Base-by-base conservation (phyloP, 2,329 filamentous ascomycete species). In the Talaromyces rugulosus region DNA sequence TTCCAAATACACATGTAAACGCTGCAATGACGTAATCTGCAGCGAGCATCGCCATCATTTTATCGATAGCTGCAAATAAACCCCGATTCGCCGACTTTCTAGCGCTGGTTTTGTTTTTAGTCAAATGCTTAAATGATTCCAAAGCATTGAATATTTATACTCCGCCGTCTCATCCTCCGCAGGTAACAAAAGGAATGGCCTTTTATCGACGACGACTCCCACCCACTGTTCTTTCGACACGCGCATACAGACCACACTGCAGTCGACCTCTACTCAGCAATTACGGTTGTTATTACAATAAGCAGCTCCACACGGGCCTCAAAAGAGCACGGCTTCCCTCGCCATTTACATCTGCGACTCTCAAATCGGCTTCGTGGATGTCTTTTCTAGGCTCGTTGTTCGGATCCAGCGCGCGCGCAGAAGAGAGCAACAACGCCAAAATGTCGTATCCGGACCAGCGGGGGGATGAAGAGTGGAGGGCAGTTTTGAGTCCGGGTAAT, bases 381-480 rank as follows among this genome's bases (percentile, higher is more conserved):
- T 89, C 92, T 1, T 91, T 96, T 68, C 71, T 96, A 42, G 83
- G 90, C 68, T 86, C 88, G 61, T 79, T 96, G 1, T 96, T 96
- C 71, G 83, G 84, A 62, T 84, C 87, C 60, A 87, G 84, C 58
- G 74, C 79, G 51, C 81, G 78, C 50, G 80, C 82, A 66, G 72
- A 76, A 40, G 64, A 63, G 28, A 64, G 74, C 65, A 27, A 14
- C 16, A 33, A 56, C 36, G 5, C 36, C 55, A 70, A 71, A 42
- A 80, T 81, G 78, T 80, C 81, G 65, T 93, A 89, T 70, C 91
- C 95, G n/a, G 86, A 95, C 58, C 80, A 95, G 75, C 91, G 92
- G 76, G 85, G 81, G 44, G 84, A 92, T 27, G 86, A 91, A 61
- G 92, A 98, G 79, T 99, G 95, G 95, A 89, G 87, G 67, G 90